Base-by-base conservation (phyloP, 495 filamentous ascomycete species). In the Saxophila tyrrhenica region DNA sequence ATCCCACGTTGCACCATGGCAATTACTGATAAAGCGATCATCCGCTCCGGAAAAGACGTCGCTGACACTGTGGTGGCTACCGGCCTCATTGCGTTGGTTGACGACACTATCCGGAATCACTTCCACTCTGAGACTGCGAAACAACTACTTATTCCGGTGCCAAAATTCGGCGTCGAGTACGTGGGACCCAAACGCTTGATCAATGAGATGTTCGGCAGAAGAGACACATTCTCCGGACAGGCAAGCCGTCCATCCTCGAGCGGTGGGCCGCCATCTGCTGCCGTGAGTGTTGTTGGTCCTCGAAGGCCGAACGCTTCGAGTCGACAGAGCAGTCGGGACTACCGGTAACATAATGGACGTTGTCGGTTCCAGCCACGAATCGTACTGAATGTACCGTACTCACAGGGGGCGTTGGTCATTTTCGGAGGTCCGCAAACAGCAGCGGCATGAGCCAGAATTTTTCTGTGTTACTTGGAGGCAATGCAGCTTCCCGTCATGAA, bases 31-130 rank as follows among this genome's bases (percentile, higher is more conserved):
- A 64, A 78, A 38, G 73, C 72, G 19, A 71, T 89, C 45, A 70
- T 87, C 56, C 74, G 81, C 42, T 78, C 76, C 56, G 70, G 77
- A 64, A 82, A 82, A 54, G 92, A 96, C 66, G 78, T 91, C 67
- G 86, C 87, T 58, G 92, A 98, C 64, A 84, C 89, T 57, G 84
- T 97, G 62, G 80, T 98, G 52, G 83, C 90, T 21, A 91, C 90
- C 47, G 92, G 91, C 39, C 75, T 98, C 62, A 86, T 94, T 45
- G 81, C 86, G 7, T 81, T 98, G 43, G 84, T 94, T 54, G 92
- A 98, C 63, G 91, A 98, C 69, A 86, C 83, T 70, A 91, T 95
- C 70, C 83, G 85, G 66, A 77, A 82, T 46, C 81, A 80, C 51
- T 92, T 85, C 78, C 82, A 88, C 63, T 69, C 76, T 21, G 80